Evolutionary conservation across 1,284 basidiomycete genomes (phyloP).

Genomic region (Tilletia walkeri): DNA sequence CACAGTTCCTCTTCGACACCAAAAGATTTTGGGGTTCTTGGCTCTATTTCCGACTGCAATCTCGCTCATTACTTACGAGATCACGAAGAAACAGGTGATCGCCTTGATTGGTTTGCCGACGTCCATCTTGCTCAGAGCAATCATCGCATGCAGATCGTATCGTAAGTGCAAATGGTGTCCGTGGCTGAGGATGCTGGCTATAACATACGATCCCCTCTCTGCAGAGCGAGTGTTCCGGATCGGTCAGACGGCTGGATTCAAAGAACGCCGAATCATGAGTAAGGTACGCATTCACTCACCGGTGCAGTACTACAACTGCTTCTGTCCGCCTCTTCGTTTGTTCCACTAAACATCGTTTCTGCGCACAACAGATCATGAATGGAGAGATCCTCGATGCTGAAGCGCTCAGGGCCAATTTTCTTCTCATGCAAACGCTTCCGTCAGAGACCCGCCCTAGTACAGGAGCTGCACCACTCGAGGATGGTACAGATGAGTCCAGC

Average conservation of each 20-base stretch:
- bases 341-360: too few relatives aligned
- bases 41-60: too few relatives aligned
- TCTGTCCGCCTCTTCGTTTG: background rate
- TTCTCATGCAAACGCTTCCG: background rate
- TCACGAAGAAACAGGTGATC: too few relatives aligned
- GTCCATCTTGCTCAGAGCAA: background rate
- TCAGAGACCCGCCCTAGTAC: background rate
- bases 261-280: background rate
- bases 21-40: too few relatives aligned
- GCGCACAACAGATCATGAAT: background rate
- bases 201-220: background rate
- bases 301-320: background rate
- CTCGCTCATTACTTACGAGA: too few relatives aligned
- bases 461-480: background rate
- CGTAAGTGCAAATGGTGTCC: background rate
- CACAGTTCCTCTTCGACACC: too few relatives aligned
- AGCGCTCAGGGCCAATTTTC: background rate
- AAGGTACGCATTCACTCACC: background rate
- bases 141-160: background rate
- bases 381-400: background rate
- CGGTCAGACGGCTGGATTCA: background rate
- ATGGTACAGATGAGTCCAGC: background rate
- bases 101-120: background rate
- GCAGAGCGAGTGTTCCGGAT: background rate
- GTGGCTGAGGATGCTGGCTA: background rate